Conservation (phyloP, 352 stramenopile species). For the Phytophthora citricola region DNA sequence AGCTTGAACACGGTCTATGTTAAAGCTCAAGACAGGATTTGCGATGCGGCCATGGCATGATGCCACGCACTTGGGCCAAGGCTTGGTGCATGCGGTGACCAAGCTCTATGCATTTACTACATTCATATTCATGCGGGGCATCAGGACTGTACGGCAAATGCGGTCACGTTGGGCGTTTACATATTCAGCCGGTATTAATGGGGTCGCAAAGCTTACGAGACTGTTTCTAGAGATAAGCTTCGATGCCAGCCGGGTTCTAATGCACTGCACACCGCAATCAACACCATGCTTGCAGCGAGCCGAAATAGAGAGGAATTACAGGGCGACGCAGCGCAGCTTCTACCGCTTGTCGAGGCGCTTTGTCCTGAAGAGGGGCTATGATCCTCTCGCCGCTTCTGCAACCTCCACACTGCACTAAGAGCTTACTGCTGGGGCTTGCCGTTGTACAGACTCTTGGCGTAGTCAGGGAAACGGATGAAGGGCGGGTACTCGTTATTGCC, state of each 20-base stretch:
- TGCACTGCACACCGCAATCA: constrained; percentile 29
- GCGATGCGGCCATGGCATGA: neutral
- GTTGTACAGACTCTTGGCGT: constrained; percentile 93
- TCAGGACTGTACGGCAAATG: constrained; percentile 8
- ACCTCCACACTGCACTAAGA: constrained; percentile 7
- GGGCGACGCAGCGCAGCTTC: constrained; percentile 38
- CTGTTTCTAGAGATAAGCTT: constrained; percentile 41
- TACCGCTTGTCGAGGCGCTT: constrained; percentile 40
- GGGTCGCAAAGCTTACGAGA: constrained; percentile 25
- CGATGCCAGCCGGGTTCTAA: constrained; percentile 27
- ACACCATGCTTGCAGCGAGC: constrained; percentile 30
- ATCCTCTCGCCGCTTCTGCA: constrained; percentile 31
- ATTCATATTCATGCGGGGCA: neutral
- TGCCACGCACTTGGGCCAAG: neutral
- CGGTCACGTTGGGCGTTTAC: constrained; percentile 35
- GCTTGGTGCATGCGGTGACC: neutral
- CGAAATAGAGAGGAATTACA: constrained; percentile 21
- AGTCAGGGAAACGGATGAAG: constrained; percentile 98
- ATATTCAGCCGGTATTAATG: constrained; percentile 44
- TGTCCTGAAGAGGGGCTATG: constrained; percentile 26
- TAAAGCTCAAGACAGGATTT: neutral
- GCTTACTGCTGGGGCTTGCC: constrained; percentile 67
- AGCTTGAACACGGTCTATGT: neutral
- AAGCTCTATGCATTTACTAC: neutral
- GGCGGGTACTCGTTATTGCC: constrained; percentile 92